Conservation (phyloP, 2,329 filamentous ascomycete species). For the Diaporthe humulicola region DNA sequence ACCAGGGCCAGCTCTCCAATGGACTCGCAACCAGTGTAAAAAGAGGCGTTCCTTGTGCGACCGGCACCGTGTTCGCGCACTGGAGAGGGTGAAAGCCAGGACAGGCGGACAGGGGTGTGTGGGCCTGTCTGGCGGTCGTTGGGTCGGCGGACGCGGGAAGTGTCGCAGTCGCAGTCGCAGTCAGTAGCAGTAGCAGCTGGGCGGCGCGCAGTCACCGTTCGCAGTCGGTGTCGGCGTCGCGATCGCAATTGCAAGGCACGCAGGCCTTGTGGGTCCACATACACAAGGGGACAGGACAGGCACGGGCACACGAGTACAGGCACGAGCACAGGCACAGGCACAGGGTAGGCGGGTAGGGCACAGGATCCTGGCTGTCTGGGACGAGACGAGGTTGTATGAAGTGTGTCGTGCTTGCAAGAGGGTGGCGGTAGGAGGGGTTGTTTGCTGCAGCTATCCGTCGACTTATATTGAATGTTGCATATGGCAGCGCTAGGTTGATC, state of each 20-base stretch:
- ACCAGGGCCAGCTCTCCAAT: conserved; percentile 47
- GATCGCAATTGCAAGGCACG: conserved; percentile 24
- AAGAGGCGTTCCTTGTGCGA: conserved; percentile 51
- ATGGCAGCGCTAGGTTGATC: conserved; percentile 37
- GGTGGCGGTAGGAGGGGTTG: conserved; percentile 45
- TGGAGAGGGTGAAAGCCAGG: conserved; percentile 32
- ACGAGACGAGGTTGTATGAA: conserved; percentile 33
- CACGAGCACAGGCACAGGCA: conserved; percentile 32
- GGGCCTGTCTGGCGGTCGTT: conserved; percentile 32
- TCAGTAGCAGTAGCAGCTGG: not conserved
- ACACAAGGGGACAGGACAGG: conserved; percentile 5
- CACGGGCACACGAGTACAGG: conserved; percentile 32
- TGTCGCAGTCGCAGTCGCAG: conserved; percentile 32
- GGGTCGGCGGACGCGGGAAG: conserved; percentile 28
- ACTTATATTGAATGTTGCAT: conserved; percentile 45
- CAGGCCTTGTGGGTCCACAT: conserved; percentile 34
- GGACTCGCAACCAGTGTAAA: conserved; percentile 47
- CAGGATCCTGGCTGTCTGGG: conserved; percentile 37
- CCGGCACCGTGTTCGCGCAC: conserved; percentile 42
- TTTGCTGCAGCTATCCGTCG: conserved; percentile 49
- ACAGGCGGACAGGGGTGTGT: conserved; percentile 31
- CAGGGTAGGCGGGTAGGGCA: conserved; percentile 37
- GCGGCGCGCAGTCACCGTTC: not conserved
- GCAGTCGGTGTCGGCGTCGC: conserved; percentile 28
- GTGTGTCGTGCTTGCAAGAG: conserved; percentile 35